A percentile compares a stretch with the other conserved stretches of the same genome.
Conservation (phyloP, 805 yeast genomes). For the Nakazawaea anatomiae region DNA sequence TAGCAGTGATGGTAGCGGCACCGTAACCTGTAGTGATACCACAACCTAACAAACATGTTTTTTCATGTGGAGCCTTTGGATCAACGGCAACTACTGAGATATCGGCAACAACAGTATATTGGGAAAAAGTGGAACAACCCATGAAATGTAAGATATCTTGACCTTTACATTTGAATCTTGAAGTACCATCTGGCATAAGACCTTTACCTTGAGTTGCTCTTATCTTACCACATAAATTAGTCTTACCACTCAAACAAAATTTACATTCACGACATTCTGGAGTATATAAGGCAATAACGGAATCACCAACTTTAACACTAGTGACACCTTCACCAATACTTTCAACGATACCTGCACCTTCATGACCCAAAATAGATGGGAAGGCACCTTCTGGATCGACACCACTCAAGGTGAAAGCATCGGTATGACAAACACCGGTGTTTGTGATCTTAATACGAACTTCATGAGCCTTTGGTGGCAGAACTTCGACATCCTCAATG, state of each 20-base stretch:
- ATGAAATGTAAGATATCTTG: conserved; percentile 83
- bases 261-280: conserved; percentile 96
- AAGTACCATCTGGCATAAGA: conserved; percentile 97
- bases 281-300: conserved; percentile 89
- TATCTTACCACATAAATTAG: conserved; percentile 92
- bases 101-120: conserved; percentile 97
- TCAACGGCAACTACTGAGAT: conserved; percentile 92
- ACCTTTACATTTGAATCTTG: conserved; percentile 84
- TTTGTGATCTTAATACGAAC: conserved; percentile 83
- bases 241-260: conserved; percentile 91
- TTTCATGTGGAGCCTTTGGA: conserved; percentile 75
- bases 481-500: conserved; percentile 84
- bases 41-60: conserved; percentile 91
- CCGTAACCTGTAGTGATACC: conserved; percentile 99
- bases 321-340: conserved; percentile 92
- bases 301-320: conserved; percentile 86
- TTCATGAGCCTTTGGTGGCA: conserved; percentile 95
- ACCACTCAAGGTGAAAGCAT: conserved; percentile 93
- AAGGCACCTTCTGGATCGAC: conserved; percentile 94
- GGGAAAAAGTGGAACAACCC: conserved; percentile 98
- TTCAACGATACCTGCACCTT: conserved; percentile 97
- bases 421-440: conserved; percentile 98
- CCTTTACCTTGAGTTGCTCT: conserved; percentile 98
- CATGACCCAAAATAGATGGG: conserved; percentile 94
- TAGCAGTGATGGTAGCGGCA: conserved; percentile 92